These are phyloP conservation scores for Stachybotrys echinatus DNA, from an alignment of 2,329 filamentous ascomycete species.

Conservation along the genomic window DNA sequence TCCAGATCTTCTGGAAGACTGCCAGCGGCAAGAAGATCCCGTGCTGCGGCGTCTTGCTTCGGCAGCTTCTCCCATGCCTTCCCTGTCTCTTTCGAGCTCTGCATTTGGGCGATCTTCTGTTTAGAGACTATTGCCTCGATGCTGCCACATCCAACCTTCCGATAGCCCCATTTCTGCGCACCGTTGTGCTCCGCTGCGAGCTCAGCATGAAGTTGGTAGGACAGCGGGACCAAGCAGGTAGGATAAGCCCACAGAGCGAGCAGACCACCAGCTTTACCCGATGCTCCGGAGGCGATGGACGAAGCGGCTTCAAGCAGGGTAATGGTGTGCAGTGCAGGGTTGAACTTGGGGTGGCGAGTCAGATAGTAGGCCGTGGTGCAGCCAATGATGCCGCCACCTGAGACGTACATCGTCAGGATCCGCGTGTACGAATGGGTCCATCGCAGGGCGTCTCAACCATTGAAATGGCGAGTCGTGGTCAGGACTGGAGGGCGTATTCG, in stretches of 20 bases:
- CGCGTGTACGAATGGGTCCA: neutral
- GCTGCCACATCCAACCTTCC: constrained; percentile 68
- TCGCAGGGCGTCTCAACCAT: neutral
- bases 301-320: constrained; percentile 82
- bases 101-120: constrained; percentile 25
- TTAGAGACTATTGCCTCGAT: constrained; percentile 34
- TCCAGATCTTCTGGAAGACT: constrained; percentile 73
- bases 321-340: constrained; percentile 68
- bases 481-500: neutral
- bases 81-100: constrained; percentile 15
- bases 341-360: constrained; percentile 77
- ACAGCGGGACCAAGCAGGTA: constrained; percentile 73
- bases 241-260: constrained; percentile 92
- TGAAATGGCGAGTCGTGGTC: constrained; percentile 2
- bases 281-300: constrained; percentile 82
- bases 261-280: constrained; percentile 89
- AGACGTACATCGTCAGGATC: neutral
- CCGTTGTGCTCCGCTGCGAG: constrained; percentile 82
- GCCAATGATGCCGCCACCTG: constrained; percentile 90
- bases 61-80: constrained; percentile 58
- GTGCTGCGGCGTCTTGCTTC: constrained; percentile 49
- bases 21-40: constrained; percentile 44
- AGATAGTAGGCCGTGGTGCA: constrained; percentile 88
- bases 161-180: constrained; percentile 77
- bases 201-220: constrained; percentile 76